Evolutionary conservation across 805 yeast genomes (phyloP).

Genomic region (Wickerhamiella azyma): DNA sequence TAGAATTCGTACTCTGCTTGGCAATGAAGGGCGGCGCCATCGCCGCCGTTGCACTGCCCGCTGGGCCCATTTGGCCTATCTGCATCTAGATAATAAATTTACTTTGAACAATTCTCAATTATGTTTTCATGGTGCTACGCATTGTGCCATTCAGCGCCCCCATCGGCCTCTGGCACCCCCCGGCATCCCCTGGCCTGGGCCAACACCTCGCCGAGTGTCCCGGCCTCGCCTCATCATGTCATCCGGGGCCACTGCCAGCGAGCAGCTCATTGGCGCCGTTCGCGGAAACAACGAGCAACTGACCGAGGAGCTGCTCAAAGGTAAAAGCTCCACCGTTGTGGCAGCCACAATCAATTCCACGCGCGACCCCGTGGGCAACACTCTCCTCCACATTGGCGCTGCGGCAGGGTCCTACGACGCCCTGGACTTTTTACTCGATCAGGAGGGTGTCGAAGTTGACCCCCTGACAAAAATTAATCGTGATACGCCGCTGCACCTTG

Average conservation of each 20-base stretch:
- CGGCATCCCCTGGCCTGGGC: no score
- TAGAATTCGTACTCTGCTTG: no score
- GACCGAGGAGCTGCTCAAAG: constrained; percentile 40
- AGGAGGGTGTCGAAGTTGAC: constrained; percentile 83
- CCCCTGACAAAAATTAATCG: constrained; percentile 58
- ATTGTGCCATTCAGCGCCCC: no score
- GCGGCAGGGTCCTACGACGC: constrained; percentile 72
- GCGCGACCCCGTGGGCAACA: constrained; percentile 63
- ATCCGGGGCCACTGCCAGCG: constrained; percentile 44
- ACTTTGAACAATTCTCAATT: no score
- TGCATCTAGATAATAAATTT: no score
- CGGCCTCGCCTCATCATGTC: not conserved
- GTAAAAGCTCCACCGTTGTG: constrained; percentile 21
- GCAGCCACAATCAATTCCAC: constrained; percentile 51
- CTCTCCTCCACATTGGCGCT: constrained; percentile 73
- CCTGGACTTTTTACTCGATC: constrained; percentile 66
- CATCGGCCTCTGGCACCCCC: no score
- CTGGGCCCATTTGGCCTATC: no score
- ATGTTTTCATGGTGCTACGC: no score
- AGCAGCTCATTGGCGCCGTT: constrained; percentile 75
- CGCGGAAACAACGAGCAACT: constrained; percentile 80
- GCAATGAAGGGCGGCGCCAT: no score
- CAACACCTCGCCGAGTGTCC: no score
- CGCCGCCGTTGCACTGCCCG: no score
- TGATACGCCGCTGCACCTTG: constrained; percentile 80